These are phyloP conservation scores for Exserohilum rostratum DNA, from an alignment of 2,329 filamentous ascomycete species.

Conservation along the genomic window DNA sequence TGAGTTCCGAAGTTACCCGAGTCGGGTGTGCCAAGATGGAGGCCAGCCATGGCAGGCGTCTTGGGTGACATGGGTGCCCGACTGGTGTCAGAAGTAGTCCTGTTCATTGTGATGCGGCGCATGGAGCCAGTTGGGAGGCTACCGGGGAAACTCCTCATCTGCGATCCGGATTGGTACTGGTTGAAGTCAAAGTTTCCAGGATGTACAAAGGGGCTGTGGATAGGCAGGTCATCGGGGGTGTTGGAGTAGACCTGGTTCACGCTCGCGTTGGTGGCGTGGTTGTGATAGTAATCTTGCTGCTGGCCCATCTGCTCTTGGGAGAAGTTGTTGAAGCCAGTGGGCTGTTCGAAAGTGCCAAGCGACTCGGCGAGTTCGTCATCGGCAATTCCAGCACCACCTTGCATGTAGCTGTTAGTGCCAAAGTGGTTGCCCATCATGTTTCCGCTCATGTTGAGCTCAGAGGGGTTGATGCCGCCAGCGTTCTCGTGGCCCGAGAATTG, in stretches of 20 bases:
- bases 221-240: constrained; percentile 88
- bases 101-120: constrained; percentile 59
- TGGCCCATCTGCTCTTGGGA: constrained; percentile 64
- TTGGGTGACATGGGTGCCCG: constrained; percentile 86
- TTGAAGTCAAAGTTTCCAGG: constrained; percentile 72
- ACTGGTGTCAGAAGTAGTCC: constrained; percentile 68
- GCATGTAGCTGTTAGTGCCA: constrained; percentile 72
- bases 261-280: constrained; percentile 60
- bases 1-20: constrained; percentile 75
- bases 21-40: constrained; percentile 75
- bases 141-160: constrained; percentile 52
- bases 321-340: constrained; percentile 55
- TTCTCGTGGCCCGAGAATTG: constrained; percentile 54
- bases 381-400: constrained; percentile 77
- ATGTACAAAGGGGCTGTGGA: constrained; percentile 85
- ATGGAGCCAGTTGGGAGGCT: constrained; percentile 43
- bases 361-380: constrained; percentile 86
- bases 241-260: constrained; percentile 81
- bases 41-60: constrained; percentile 74
- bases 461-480: constrained; percentile 72
- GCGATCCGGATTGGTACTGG: constrained; percentile 73
- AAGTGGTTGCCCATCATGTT: constrained; percentile 64
- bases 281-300: constrained; percentile 57
- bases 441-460: constrained; percentile 75
- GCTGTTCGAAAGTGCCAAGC: constrained; percentile 62